Base-by-base conservation (phyloP, 768 basidiomycete species). In the Rhodotorula toruloides region DNA sequence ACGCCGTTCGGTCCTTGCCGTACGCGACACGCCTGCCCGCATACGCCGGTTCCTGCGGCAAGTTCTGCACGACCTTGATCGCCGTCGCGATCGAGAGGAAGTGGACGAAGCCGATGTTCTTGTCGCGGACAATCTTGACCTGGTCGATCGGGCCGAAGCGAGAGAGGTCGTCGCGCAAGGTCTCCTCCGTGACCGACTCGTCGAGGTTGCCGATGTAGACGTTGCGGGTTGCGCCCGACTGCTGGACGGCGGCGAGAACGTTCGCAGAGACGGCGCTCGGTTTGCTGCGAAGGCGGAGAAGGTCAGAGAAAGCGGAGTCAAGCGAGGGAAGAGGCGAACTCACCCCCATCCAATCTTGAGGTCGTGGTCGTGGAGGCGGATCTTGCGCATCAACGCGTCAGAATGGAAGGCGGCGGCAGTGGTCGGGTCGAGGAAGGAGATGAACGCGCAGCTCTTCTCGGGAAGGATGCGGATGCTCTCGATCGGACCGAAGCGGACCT, bases 41-140 rank as follows among this genome's bases (percentile, higher is more conserved):
- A 88, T 87, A 99, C 1, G 84, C 85, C 4, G 90, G 87, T 77
- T 97, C 93, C 6, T 86, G 87, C 4, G 92, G 91, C 32, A 99
- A 83, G 12, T 90, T 89, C 72, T 89, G 87, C 54, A 98, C 96
- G 53, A 98, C 94, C 88, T 98, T 97, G 71, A 89, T 93, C 22
- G 96, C 96, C 47, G 90, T 85, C 29, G 88, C 84, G 77, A 99
- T 96, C 77, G 89, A 91, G 75, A 99, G 81, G 81, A 98, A 98
- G 79, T 99, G 96, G 27, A 99, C 92, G 77, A 99, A 99, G 4
- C 93, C 96, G 63, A 98, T 98, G 75, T 96, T 96, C 83, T 97
- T 97, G 81, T 99, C 96, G 67, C 94, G 81, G 57, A 98, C 96
- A 76, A 99, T 97, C 84, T 99, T 99, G 77, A 99, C 93, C 77